Base-by-base conservation (phyloP, 345 rosid species). In the Eucalyptus cladocalyx region DNA sequence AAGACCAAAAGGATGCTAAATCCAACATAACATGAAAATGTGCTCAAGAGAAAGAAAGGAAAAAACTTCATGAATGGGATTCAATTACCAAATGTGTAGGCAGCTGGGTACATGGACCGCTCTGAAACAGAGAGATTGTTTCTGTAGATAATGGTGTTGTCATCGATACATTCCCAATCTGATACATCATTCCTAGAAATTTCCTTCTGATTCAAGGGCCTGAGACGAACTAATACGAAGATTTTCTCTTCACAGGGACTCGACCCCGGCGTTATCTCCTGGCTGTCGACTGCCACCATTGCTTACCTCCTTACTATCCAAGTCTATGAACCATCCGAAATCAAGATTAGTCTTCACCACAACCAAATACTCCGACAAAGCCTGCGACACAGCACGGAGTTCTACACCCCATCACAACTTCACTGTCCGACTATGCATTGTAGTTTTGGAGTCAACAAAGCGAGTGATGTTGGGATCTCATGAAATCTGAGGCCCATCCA, bases 91-190 rank as follows among this genome's bases (percentile, higher is more conserved):
- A 98, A 98, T 87, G 96, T 92, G 88, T 97, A 98, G 13, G 96
- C 95, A 93, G 97, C 89, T 86, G 99, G 99, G 92, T 96, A 96
- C 97, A 97, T 92, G 89, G 98, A 98, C 85, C 98, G 92, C 90
- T 98, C 99, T 9, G 98, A 94, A 90, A 94, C 92, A 24, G 97
- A 94, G 91, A 96, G 96, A 89, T 91, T 95, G 92, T 95, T 96
- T 91, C 94, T 92, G 94, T 93, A 95, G 87, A 97, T 88, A 88
- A 98, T 88, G 28, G 97, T 97, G 89, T 92, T 91, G 16, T 95
- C 95, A 90, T 92, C 95, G 93, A 97, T 95, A 92, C 98, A 97
- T 91, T 97, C 98, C 99, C 99, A 98, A 92, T 98, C 98, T 7
- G 94, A 94, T 30, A 93, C 94, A 87, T 97, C 99, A 88, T 94